phyloP scores from a whole-genome alignment of 192 early-diverging fungal genomes.

The Allomyces arbusculus region DNA sequence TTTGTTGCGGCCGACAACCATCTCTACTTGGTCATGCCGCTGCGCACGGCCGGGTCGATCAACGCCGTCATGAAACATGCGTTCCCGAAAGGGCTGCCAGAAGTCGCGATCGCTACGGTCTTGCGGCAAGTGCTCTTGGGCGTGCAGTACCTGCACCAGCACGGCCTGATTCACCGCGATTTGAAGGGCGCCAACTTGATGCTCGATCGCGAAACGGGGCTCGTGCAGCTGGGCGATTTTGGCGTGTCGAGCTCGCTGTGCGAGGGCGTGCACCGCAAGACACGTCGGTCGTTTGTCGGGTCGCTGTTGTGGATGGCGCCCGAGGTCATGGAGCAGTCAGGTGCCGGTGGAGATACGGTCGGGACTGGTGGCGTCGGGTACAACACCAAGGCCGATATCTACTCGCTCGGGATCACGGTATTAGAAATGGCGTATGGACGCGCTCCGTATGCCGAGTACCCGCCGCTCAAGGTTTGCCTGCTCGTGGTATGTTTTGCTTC shows the following conservation, averaged over 20 bases:
- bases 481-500: too few species aligned
- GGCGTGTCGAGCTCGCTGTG: constrained; percentile 43
- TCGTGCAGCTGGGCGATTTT: constrained; percentile 55
- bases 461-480: constrained; percentile 18
- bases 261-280: constrained; percentile 20
- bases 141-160: constrained; percentile 26
- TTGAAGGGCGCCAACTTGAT: constrained; percentile 46
- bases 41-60: constrained; percentile 46
- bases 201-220: constrained; percentile 40
- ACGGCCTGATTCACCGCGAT: constrained; percentile 33
- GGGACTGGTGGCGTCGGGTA: constrained; percentile 7
- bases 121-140: constrained; percentile 50
- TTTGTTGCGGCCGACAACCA: constrained; percentile 55
- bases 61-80: constrained; percentile 75
- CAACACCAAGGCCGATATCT: constrained; percentile 30
- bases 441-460: constrained; percentile 36
- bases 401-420: constrained; percentile 34
- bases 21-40: constrained; percentile 66
- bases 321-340: constrained; percentile 29
- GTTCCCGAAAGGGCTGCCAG: constrained; percentile 63
- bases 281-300: constrained; percentile 9
- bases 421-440: constrained; percentile 29
- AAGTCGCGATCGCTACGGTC: constrained; percentile 60
- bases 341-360: too few species aligned
- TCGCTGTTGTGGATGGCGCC: constrained; percentile 39